Conservation (phyloP, 257 asterid species). For the Rauvolfia tetraphylla region DNA sequence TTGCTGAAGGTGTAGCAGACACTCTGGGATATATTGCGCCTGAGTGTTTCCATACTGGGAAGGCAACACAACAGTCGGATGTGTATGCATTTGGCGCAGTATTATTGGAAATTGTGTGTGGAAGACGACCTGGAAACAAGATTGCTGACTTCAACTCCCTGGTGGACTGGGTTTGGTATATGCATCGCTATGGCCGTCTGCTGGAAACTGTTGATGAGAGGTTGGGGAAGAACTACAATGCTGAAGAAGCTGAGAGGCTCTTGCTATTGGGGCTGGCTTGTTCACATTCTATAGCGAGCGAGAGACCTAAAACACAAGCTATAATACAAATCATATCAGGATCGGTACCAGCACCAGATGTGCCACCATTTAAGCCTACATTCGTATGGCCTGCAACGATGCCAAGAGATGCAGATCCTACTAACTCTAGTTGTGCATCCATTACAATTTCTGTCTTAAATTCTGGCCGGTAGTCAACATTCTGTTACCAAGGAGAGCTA, state of each 20-base stretch:
- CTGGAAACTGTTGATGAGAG: slow-evolving; percentile 67
- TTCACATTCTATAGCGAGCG: slow-evolving; percentile 60
- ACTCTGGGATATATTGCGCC: slow-evolving; percentile 94
- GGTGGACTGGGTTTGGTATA: slow-evolving; percentile 86
- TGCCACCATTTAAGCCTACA: slow-evolving; percentile 81
- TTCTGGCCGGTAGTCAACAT: slow-evolving; percentile 55
- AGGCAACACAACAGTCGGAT: slow-evolving; percentile 77
- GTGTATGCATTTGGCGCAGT: slow-evolving; percentile 84
- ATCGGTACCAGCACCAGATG: slow-evolving; percentile 47
- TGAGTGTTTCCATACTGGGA: slow-evolving; percentile 87
- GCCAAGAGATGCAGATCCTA: slow-evolving; percentile 34
- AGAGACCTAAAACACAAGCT: slow-evolving; percentile 59
- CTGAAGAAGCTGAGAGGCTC: slow-evolving; percentile 63
- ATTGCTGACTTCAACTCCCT: slow-evolving; percentile 44
- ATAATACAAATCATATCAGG: slow-evolving; percentile 64
- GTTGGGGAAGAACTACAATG: slow-evolving; percentile 42
- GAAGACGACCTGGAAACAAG: slow-evolving; percentile 65
- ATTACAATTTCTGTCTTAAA: slow-evolving; percentile 37
- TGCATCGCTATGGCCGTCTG: slow-evolving; percentile 61
- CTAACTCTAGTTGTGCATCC: slow-evolving; percentile 24
- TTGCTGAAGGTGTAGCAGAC: slow-evolving; percentile 70
- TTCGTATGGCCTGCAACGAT: slow-evolving; percentile 71
- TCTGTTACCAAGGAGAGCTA: slow-evolving; percentile 45
- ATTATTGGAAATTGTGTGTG: slow-evolving; percentile 65
- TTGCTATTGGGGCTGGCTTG: slow-evolving; percentile 76